These are phyloP conservation scores for Avicennia marina DNA, from an alignment of 257 asterid species.

Conservation along the genomic window DNA sequence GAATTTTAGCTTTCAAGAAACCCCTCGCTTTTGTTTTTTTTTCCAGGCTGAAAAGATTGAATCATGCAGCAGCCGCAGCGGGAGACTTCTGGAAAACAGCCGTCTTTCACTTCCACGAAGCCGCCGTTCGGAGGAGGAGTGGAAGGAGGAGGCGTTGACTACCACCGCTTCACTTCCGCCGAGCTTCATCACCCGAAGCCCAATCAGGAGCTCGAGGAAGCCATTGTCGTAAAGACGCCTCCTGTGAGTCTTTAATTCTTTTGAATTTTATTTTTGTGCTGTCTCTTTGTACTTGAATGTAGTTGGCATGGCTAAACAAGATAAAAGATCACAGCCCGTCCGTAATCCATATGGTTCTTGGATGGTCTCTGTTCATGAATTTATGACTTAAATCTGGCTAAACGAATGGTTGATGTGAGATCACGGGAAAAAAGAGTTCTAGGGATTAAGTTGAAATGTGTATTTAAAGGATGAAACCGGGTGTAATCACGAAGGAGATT, in stretches of 20 bases:
- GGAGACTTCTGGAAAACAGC: slow-evolving; percentile 50
- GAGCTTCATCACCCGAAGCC: slow-evolving; percentile 30
- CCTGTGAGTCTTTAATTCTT: slow-evolving; percentile 44
- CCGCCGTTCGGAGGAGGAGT: slow-evolving; percentile 56
- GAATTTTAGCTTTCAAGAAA: too few relatives aligned
- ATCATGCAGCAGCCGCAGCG: slow-evolving; percentile 50
- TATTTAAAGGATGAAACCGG: neutral
- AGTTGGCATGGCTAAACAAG: too few relatives aligned
- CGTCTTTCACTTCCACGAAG: slow-evolving; percentile 54
- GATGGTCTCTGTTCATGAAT: slow-evolving; percentile 3
- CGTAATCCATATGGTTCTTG: too few relatives aligned
- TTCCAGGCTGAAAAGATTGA: slow-evolving; percentile 28
- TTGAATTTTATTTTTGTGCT: neutral
- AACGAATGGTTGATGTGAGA: slow-evolving; percentile 5
- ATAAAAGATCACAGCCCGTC: too few relatives aligned
- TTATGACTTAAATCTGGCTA: neutral
- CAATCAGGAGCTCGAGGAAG: slow-evolving; percentile 47
- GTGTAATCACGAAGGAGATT: too few relatives aligned
- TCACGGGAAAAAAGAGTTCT: slow-evolving; percentile 5
- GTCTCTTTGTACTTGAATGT: neutral
- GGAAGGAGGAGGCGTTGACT: slow-evolving; percentile 34
- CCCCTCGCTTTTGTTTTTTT: too few relatives aligned
- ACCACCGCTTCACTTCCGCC: slow-evolving; percentile 54
- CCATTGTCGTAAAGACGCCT: slow-evolving; percentile 55
- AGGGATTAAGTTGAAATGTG: neutral